These are phyloP conservation scores for Immersiella caudata DNA, from an alignment of 495 filamentous ascomycete species.

Conservation along the genomic window DNA sequence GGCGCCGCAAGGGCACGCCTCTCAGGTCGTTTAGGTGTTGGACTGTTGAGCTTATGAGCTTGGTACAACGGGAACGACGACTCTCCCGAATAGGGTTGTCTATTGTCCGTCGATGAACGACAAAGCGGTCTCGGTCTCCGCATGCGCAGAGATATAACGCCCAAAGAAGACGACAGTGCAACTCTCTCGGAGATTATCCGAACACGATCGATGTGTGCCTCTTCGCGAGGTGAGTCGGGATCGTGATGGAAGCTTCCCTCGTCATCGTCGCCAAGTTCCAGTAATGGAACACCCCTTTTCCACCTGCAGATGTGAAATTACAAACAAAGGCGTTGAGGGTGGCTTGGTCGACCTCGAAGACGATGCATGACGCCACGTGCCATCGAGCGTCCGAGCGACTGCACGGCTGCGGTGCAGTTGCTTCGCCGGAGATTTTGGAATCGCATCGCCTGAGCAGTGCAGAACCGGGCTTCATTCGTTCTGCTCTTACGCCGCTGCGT, in stretches of 20 bases:
- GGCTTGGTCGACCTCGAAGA: neutral
- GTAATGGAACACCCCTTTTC: neutral
- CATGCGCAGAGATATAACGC: neutral
- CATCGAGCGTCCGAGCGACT: neutral
- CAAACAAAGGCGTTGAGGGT: neutral
- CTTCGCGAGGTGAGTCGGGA: neutral
- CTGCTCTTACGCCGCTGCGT: too few species aligned
- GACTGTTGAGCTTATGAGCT: too few species aligned
- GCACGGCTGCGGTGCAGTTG: neutral
- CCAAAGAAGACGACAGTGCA: neutral
- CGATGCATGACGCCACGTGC: neutral
- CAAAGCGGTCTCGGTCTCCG: neutral
- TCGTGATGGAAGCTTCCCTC: neutral
- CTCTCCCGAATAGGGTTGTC: too few species aligned
- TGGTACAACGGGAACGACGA: too few species aligned
- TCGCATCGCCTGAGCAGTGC: neutral
- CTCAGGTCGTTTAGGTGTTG: too few species aligned
- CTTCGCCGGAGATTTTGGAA: conserved; percentile 5
- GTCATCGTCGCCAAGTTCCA: neutral
- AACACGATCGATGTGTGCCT: neutral
- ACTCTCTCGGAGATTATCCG: neutral
- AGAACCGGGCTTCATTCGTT: neutral
- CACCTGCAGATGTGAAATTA: neutral
- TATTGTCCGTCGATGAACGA: too few species aligned
- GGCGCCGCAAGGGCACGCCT: too few species aligned